Evolutionary conservation across 371 early-diverging fungal genomes (phyloP).

Genomic region (Mucor saturninus): DNA sequence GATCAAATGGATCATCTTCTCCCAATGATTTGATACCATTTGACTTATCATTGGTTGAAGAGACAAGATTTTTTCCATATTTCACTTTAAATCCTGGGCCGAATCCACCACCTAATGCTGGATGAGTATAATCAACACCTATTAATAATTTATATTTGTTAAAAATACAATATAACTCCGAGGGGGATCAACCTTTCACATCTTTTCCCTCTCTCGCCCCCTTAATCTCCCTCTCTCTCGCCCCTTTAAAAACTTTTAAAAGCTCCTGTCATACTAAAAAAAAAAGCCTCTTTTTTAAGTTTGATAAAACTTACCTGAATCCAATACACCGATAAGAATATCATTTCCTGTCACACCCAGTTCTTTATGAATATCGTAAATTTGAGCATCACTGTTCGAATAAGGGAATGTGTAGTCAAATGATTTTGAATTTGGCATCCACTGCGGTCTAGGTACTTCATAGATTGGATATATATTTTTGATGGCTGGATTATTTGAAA

Average conservation of each 20-base stretch:
- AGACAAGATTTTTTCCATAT: conserved; percentile 35
- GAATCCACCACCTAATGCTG: conserved; percentile 74
- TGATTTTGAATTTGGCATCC: background rate
- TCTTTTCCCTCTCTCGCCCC: no score
- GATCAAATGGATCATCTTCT: conserved; percentile 46
- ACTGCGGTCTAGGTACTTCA: conserved; percentile 37
- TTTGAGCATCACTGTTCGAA: conserved; percentile 23
- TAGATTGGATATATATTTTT: conserved; percentile 37
- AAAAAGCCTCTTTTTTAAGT: background rate
- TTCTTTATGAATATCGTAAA: conserved; percentile 39
- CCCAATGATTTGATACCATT: conserved; percentile 28
- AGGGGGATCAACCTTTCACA: no score
- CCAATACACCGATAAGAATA: conserved; percentile 73
- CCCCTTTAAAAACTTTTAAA: background rate
- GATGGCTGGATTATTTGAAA: conserved; percentile 24
- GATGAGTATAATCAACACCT: conserved; percentile 70
- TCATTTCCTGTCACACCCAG: conserved; percentile 58
- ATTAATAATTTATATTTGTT: background rate
- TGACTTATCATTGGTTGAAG: conserved; percentile 25
- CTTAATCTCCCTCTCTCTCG: background rate
- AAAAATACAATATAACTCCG: background rate
- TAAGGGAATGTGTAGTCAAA: conserved; percentile 12
- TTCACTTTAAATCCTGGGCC: conserved; percentile 63
- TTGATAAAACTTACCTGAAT: conserved; percentile 51
- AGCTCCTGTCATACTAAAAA: background rate